Conservation (phyloP, 768 basidiomycete species). For the Calvatia gigantea region DNA sequence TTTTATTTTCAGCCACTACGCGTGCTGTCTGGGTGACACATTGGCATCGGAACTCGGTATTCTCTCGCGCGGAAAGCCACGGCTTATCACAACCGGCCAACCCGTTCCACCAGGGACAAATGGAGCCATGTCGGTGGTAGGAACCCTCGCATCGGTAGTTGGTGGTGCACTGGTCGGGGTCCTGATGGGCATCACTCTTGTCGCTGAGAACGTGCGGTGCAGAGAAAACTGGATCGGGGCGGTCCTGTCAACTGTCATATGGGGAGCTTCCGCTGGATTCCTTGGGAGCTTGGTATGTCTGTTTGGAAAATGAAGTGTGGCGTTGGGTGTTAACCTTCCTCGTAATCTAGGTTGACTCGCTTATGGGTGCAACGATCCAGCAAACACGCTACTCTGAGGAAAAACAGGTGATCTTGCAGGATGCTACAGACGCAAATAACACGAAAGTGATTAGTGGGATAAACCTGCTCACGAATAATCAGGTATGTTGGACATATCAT, state of each 20-base stretch:
- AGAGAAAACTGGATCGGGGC: constrained; percentile 33
- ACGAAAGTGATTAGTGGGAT: constrained; percentile 58
- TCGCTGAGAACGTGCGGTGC: constrained; percentile 62
- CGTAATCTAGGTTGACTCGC: constrained; percentile 66
- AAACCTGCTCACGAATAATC: constrained; percentile 79
- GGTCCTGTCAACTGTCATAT: constrained; percentile 41
- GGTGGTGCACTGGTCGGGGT: constrained; percentile 76
- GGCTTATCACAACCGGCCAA: constrained; percentile 75
- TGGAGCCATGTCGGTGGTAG: constrained; percentile 75
- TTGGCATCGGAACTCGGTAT: constrained; percentile 94
- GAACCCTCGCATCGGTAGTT: constrained; percentile 65
- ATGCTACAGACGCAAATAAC: constrained; percentile 30
- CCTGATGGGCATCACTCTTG: constrained; percentile 50
- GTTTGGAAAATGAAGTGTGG: neutral
- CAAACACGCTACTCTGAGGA: constrained; percentile 66
- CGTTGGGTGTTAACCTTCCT: neutral
- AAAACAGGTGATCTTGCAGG: constrained; percentile 62
- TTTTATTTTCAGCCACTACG: constrained; percentile 63
- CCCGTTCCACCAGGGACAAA: constrained; percentile 87
- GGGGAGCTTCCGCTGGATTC: constrained; percentile 66
- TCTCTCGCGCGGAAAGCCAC: constrained; percentile 62
- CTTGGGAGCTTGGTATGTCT: constrained; percentile 73
- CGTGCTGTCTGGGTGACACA: constrained; percentile 88
- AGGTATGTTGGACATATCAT: constrained; percentile 42
- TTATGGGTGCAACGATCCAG: constrained; percentile 87